phyloP scores from a whole-genome alignment of 1,139 yeast genomes.

The Blastobotrys capitulatus region DNA sequence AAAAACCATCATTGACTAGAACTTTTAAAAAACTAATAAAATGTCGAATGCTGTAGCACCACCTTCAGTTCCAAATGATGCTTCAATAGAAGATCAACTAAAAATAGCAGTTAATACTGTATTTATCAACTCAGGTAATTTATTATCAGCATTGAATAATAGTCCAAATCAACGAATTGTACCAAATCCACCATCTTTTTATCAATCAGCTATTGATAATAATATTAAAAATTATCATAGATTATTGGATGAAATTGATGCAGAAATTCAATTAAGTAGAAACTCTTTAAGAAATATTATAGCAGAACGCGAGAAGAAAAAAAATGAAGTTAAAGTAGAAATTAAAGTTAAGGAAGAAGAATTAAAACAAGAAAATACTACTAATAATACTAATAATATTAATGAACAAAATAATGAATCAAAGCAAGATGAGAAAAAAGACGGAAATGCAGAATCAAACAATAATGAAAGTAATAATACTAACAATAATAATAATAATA shows the following conservation, averaged over 20 bases:
- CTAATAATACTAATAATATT: no score
- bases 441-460: neutral
- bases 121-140: constrained; percentile 24
- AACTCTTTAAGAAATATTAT: constrained; percentile 11
- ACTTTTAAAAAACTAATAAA: no score
- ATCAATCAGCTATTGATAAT: constrained; percentile 23
- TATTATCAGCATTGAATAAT: constrained; percentile 20
- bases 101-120: constrained; percentile 11
- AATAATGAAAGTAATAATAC: neutral
- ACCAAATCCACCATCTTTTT: constrained; percentile 24
- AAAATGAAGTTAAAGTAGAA: constrained; percentile 2
- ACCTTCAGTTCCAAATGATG: neutral
- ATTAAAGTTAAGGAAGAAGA: constrained; percentile 9
- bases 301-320: constrained; percentile 1
- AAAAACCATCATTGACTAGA: no score
- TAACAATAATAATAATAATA: neutral
- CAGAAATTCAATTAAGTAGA: constrained; percentile 22
- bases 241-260: constrained; percentile 23
- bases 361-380: neutral
- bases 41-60: neutral
- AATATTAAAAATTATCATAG: constrained; percentile 21
- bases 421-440: neutral
- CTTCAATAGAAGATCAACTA: constrained; percentile 4
- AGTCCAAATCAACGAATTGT: constrained; percentile 21
- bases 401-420: no score